A percentile compares a stretch with the other conserved stretches of the same genome.
Evolutionary conservation across 140 eudicot genomes (phyloP).

Genomic region (Anethum foeniculum): DNA sequence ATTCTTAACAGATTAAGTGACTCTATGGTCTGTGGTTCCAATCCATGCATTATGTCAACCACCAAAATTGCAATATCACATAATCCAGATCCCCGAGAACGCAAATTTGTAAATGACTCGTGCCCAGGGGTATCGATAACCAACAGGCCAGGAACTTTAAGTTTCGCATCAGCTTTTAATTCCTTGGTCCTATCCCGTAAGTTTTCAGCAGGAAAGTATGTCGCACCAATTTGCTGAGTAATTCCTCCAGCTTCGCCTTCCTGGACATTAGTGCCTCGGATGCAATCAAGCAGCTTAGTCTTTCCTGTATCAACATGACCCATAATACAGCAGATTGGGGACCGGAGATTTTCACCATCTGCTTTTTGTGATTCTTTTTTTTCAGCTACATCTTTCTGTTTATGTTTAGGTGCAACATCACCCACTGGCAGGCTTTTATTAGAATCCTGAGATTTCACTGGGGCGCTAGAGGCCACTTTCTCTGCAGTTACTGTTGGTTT

Average conservation of each 20-base stretch:
- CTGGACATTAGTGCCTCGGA: conserved; percentile 88
- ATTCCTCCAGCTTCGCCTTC: conserved; percentile 99
- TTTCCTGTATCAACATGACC: conserved; percentile 97
- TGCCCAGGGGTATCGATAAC: conserved; percentile 98
- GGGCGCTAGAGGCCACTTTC: conserved; percentile 15
- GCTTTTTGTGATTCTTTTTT: conserved; percentile 29
- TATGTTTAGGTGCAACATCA: conserved; percentile 31
- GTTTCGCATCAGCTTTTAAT: conserved; percentile 82
- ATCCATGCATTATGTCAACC: conserved; percentile 92
- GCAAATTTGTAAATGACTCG: conserved; percentile 75
- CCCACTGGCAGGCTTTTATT: conserved; percentile 28
- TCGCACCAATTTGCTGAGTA: conserved; percentile 94
- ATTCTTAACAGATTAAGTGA: conserved; percentile 74
- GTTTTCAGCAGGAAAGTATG: conserved; percentile 87
- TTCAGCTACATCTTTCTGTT: conserved; percentile 20
- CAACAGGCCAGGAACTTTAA: conserved; percentile 80
- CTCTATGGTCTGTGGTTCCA: conserved; percentile 90
- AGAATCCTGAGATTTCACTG: conserved; percentile 18
- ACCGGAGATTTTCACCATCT: conserved; percentile 55
- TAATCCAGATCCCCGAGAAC: conserved; percentile 92
- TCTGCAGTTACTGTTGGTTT: conserved; percentile 17
- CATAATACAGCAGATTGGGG: conserved; percentile 97
- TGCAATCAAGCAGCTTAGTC: conserved; percentile 88
- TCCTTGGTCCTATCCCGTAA: conserved; percentile 93
- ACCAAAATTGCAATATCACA: conserved; percentile 91